Percentiles rank a stretch among this genome's conserved stretches.
phyloP scores from a whole-genome alignment of 345 rosid species.

The Eucalyptus urophylla region DNA sequence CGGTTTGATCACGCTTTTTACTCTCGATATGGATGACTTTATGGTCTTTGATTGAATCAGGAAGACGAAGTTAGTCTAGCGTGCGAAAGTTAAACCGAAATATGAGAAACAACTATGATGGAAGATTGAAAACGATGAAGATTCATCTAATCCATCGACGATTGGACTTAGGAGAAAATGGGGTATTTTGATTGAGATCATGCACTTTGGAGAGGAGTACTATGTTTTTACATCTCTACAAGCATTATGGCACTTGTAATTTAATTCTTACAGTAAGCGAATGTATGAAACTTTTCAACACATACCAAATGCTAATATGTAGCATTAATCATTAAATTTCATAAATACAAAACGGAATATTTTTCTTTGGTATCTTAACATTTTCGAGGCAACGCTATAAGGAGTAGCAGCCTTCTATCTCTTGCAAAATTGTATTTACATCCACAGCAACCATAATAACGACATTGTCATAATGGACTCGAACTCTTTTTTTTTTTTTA shows the following conservation, averaged over 20 bases:
- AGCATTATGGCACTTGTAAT: accelerated
- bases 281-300: neutral
- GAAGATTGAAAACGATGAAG: neutral
- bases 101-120: accelerated
- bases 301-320: neutral
- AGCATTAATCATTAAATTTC: neutral
- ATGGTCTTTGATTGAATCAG: neutral
- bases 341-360: neutral
- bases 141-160: neutral
- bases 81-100: neutral
- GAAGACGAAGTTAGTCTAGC: accelerated
- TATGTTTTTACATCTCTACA: neutral
- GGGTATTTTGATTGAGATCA: neutral
- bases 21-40: neutral
- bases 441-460: neutral
- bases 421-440: neutral
- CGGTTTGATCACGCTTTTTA: neutral
- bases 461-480: neutral
- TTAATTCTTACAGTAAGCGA: neutral
- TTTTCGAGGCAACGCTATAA: neutral
- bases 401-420: neutral
- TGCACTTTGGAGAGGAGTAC: neutral
- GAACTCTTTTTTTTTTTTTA: neutral
- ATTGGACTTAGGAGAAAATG: neutral
- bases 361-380: neutral